Evolutionary conservation across 495 filamentous ascomycete species (phyloP), one percentile per base, ranked within the genome.

Genomic region (Tuber indicum): DNA sequence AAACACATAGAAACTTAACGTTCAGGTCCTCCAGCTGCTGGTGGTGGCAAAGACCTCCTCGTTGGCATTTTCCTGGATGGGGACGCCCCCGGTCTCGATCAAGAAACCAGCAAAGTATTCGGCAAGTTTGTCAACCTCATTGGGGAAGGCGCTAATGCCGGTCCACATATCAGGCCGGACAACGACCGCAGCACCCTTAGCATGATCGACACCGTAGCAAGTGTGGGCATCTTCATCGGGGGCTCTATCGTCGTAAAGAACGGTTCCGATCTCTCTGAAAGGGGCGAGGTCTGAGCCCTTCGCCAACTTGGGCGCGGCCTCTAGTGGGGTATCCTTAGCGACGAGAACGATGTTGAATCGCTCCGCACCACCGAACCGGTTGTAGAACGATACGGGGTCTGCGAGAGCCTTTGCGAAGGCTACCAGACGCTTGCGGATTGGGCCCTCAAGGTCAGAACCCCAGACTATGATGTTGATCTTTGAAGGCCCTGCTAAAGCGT

Each of bases 141-240:
- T 75, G 17, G 74, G 76, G 26, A 52, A 77, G 23, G 74, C 78
- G 39, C 74, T 84, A 36, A 71, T 84, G 1, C 84, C 81, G 7
- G 84, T 76, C 84, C 84, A 84, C 42, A 85, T 66, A 77, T 85
- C 84, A 0, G 84, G 84, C 10, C 84, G 70, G 10, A 83, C 77
- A 46, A 84, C 77, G 1, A 84, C 81, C 0, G 83, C 75, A 14
- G 83, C 83, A 0, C 84, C 84, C 36, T 71, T 85, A 2, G 77
- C 77, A 75, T 85, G 84, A 69, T 84, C 81, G 72, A 83, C 77
- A 21, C 77, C 84, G 52, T 75, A 85, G 39, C 66, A 74, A 42
- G 72, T 76, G 71, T 84, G 84, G 1, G 83, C 83, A 74, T 85
- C 83, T 52, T 85, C 84, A 75, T 85, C 84, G 21, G 84, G 84